A percentile compares a stretch with the other conserved stretches of the same genome.
Conservation (phyloP, 306 rosid genomes). For the Medicago arabica region DNA sequence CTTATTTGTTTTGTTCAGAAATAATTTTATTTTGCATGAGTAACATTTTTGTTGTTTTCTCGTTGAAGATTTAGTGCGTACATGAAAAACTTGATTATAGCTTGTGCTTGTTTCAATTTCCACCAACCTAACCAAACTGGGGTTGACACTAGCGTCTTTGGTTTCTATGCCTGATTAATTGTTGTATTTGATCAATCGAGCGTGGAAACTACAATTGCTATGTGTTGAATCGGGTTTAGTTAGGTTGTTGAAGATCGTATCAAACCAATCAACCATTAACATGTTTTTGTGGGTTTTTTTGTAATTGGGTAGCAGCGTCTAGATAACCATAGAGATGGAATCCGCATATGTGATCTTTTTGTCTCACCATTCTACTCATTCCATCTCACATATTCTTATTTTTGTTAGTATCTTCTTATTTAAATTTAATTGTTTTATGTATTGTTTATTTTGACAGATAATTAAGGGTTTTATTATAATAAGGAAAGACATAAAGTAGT, state of each 20-base stretch:
- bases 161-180: too few species aligned
- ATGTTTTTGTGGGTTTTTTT: constrained; percentile 1
- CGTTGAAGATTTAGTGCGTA: not conserved
- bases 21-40: constrained; percentile 11
- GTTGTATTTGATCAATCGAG: too few species aligned
- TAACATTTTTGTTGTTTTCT: constrained; percentile 42
- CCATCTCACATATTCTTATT: constrained; percentile 61
- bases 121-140: too few species aligned
- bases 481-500: too few species aligned
- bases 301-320: constrained; percentile 55
- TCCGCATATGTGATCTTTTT: constrained; percentile 66
- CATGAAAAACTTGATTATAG: too few species aligned
- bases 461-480: too few species aligned
- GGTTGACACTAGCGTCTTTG: too few species aligned
- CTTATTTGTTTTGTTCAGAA: not conserved
- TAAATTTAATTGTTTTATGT: too few species aligned
- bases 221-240: not conserved
- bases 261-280: not conserved
- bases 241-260: too few species aligned
- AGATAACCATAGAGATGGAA: constrained; percentile 83
- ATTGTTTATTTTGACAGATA: too few species aligned
- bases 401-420: not conserved
- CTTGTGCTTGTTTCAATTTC: constrained; percentile 30
- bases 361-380: constrained; percentile 66
- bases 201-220: too few species aligned